Evolutionary conservation across 306 rosid genomes (phyloP), one percentile per base, ranked within the genome.

Genomic region (Hippophae rhamnoides): DNA sequence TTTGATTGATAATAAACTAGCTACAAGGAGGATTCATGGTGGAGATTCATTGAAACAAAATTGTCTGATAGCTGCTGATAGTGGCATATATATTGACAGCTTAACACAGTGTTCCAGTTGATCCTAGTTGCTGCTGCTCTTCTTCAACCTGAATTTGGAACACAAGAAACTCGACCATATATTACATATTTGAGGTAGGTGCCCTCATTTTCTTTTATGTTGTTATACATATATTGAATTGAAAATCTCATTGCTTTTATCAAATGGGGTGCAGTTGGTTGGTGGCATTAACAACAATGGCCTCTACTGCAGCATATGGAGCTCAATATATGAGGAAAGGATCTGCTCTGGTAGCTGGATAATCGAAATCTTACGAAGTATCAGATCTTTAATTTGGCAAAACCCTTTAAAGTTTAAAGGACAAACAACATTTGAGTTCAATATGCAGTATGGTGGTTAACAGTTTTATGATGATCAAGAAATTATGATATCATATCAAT

Each of bases 91-190:
- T 59, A 8, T 61, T 52, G 49, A 61, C 85, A 92, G 98, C 83
- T 87, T 56, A 92, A 92, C 76, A 87, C 98, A n/a, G 96, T 87
- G 47, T 77, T 87, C 76, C 98, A 92, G 78, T 75, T 92, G 70
- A 69, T 65, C 41, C 76, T 92, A 63, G 96, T 92, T 11, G 89
- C 83, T 43, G 89, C 79, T 18, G 98, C 92, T 49, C 96, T 92
- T 51, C 79, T 87, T 57, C 96, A 87, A 72, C 98, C 98, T 1
- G 95, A 87, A 43, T 81, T 85, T 73, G 96, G 98, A 68, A 87
- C 95, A 26, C 78, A 31, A 43, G 95, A 85, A 60, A 87, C 93
- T 11, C 75, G 78, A 52, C 8, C 72, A 13, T 85, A 83, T 70
- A 63, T 87, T 61, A 76, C 84, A 50, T 83, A 72, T 74, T 71